Base-by-base conservation (phyloP, 139 green algal genomes). In the Monoraphidium neglectum region DNA sequence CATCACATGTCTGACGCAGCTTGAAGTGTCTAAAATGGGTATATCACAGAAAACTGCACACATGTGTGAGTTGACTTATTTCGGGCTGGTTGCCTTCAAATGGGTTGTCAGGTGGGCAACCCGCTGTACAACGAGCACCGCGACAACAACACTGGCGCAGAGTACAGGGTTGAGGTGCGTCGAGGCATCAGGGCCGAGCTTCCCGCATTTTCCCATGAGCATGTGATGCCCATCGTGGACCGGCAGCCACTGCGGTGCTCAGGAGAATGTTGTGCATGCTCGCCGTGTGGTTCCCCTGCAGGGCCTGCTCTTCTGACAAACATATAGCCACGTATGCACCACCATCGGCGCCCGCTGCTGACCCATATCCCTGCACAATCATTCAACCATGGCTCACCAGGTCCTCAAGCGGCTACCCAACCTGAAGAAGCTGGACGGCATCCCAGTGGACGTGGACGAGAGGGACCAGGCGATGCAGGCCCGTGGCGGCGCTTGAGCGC, bases 351-450 rank as follows among this genome's bases (percentile, higher is more conserved):
- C n/a, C n/a, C 15, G n/a, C 37, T 35, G 53, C 28, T 65, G 36
- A 33, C 37, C 21, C 68, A 26, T 51, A 10, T 12, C 68, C 13
- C n/a, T 24, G 30, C 24, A 65, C 35, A 37, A 63, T 33, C 69
- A 37, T 3, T 5, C 65, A 35, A 16, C 4, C 57, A 6, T 21
- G 3, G 59, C 21, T 12, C 40, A 16, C 32, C 84, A 94, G 88
- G 91, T 97, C 23, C 72, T 98, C 23, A 93, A 93, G 75, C 86
- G 93, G 21, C 49, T 98, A 67, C 94, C 94, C 15, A 80, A 90
- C 16, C 80, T 98, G 8, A 95, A 95, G 73, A 97, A 97, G 88
- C 84, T 98, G 54, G 94, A 98, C 71, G 94, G 94, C 36, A 83
- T 94, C 28, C 90, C 93, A 4, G 82, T 98, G 16, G 89, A 96